Conservation (phyloP, 768 basidiomycete species). For the Trametes punicea region DNA sequence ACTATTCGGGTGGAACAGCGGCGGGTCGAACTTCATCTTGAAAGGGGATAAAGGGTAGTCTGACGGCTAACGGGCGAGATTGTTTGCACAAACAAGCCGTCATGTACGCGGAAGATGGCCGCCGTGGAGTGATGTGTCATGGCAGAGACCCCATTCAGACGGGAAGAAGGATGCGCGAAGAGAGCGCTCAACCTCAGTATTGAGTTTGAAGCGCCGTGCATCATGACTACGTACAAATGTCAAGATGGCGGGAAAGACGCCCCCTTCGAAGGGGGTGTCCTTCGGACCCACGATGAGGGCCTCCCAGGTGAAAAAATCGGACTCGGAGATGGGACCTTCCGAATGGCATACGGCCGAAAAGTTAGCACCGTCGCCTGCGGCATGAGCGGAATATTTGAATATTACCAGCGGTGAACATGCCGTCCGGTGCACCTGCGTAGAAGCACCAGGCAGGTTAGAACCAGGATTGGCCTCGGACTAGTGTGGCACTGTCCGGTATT, state of each 20-base stretch:
- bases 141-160: neutral
- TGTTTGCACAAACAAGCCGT: neutral
- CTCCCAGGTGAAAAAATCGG: slow-evolving; percentile 96
- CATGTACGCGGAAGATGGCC: slow-evolving; percentile 12
- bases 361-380: slow-evolving; percentile 14
- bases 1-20: slow-evolving; percentile 98
- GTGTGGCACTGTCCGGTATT: neutral
- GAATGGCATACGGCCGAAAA: neutral
- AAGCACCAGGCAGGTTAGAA: neutral
- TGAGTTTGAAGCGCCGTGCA: slow-evolving; percentile 11
- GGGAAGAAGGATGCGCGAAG: neutral
- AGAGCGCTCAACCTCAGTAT: slow-evolving; percentile 4
- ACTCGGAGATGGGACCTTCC: slow-evolving; percentile 82
- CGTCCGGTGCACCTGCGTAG: slow-evolving; percentile 74
- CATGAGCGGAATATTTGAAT: neutral
- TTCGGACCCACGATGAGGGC: slow-evolving; percentile 91
- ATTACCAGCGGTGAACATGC: slow-evolving; percentile 91
- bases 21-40: slow-evolving; percentile 99
- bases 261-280: slow-evolving; percentile 96
- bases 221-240: slow-evolving; percentile 68
- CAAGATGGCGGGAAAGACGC: slow-evolving; percentile 88
- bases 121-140: neutral
- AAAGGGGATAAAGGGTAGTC: slow-evolving; percentile 98
- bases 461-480: slow-evolving; percentile 1
- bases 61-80: slow-evolving; percentile 50